phyloP scores from a whole-genome alignment of 2,329 filamentous ascomycete genomes.

The Anthostomella pinea region DNA sequence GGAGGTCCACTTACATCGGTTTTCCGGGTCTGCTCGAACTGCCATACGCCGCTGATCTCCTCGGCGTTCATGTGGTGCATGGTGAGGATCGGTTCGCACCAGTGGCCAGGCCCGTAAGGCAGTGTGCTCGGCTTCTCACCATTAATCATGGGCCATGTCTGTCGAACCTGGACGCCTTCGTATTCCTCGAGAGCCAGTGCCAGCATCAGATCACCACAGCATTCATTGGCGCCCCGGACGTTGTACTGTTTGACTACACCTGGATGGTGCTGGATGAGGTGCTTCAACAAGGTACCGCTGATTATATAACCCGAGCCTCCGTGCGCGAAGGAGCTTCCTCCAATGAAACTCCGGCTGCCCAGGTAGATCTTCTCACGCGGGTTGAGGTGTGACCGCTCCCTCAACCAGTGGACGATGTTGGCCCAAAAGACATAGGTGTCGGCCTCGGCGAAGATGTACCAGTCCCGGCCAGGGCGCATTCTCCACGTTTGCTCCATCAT shows the following conservation, averaged over 20 bases:
- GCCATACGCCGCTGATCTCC: slow-evolving; percentile 51
- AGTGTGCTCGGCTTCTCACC: slow-evolving; percentile 53
- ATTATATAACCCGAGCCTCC: slow-evolving; percentile 57
- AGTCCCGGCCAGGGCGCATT: slow-evolving; percentile 50
- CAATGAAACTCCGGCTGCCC: slow-evolving; percentile 48
- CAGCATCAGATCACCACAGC: slow-evolving; percentile 53
- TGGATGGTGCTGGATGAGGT: slow-evolving; percentile 42
- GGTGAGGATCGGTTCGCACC: slow-evolving; percentile 56
- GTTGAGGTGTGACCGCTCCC: slow-evolving; percentile 37
- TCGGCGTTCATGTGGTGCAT: slow-evolving; percentile 55
- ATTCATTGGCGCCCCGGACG: slow-evolving; percentile 40
- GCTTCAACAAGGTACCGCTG: slow-evolving; percentile 50
- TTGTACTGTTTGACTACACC: slow-evolving; percentile 47
- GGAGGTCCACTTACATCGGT: slow-evolving; percentile 35
- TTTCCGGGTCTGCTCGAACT: slow-evolving; percentile 49
- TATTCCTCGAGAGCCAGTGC: slow-evolving; percentile 46
- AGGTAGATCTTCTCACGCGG: slow-evolving; percentile 46
- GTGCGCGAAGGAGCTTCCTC: slow-evolving; percentile 49
- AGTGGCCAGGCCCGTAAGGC: slow-evolving; percentile 46
- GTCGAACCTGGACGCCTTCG: slow-evolving; percentile 40
- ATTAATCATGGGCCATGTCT: slow-evolving; percentile 53
- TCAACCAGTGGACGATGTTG: slow-evolving; percentile 50
- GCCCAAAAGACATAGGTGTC: slow-evolving; percentile 58
- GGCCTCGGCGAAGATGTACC: slow-evolving; percentile 60
- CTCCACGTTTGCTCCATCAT: slow-evolving; percentile 56